Base-by-base conservation (phyloP, 495 filamentous ascomycete genomes). In the Venustampulla echinocandica region DNA sequence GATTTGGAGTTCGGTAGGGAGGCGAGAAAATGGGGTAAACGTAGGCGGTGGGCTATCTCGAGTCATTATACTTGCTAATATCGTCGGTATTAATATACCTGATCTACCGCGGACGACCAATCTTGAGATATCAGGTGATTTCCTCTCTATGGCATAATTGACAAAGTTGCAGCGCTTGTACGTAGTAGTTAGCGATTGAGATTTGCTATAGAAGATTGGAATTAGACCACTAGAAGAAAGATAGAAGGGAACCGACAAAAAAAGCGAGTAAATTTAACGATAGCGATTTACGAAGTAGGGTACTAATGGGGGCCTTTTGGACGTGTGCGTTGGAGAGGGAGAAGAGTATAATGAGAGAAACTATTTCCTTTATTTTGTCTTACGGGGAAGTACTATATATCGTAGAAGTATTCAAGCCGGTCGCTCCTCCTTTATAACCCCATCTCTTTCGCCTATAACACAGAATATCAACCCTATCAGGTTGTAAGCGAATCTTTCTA, bases 151-250 rank as follows among this genome's bases (percentile, higher is more conserved):
- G 33, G n/a, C n/a, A 35, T 23, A 23, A 10, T 10, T 24, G 10
- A 15, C 20, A 25, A 42, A 42, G 21, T 42, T 42, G 23, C 23
- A 42, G 14, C 10, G 23, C 21, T 28, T 23, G 40, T 42, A 42
- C 40, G 40, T 23, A 15, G 40, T 27, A 17, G 40, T 42, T 42
- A 11, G 40, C 40, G 23, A 42, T 28, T 25, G 3, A 28, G 40
- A 25, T 35, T 35, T 35, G 33, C 33, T 35, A 35, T 14, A 15
- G 33, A 35, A 14, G 33, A 35, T 35, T 14, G 33, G 40, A 42
- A 42, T 27, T 42, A 42, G 40, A 28, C 21, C 21, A 27, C 40
- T 42, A 15, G 25, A 42, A 42, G 40, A 42, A 42, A 42, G 22
- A 23, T 28, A 15, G 40, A 42, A 15, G 40, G 40, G 10, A 14